A percentile compares a stretch with the other conserved stretches of the same genome.
phyloP scores from a whole-genome alignment of 1,284 basidiomycete species.

The Cutaneotrichosporon dermatis region DNA sequence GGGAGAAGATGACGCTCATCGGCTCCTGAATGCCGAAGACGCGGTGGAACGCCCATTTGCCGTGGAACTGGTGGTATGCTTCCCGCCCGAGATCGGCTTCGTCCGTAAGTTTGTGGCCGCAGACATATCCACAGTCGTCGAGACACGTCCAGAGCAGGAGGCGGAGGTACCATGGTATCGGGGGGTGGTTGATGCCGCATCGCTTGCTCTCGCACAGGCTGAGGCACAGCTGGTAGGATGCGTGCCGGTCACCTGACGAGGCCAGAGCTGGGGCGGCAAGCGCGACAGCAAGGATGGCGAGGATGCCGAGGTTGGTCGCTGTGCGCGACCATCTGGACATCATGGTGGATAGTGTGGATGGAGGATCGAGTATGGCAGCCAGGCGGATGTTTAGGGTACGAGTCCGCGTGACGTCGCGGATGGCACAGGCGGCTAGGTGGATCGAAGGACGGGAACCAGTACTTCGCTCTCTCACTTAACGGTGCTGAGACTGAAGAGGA shows the following conservation, averaged over 20 bases:
- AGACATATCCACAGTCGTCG: slow-evolving; percentile 84
- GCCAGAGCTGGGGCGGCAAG: slow-evolving; percentile 27
- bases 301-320: neutral
- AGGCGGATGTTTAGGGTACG: too few relatives aligned
- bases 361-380: too few relatives aligned
- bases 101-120: slow-evolving; percentile 76
- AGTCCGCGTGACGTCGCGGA: too few relatives aligned
- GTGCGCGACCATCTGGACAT: neutral
- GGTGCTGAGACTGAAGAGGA: too few relatives aligned
- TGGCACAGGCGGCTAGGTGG: too few relatives aligned
- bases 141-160: slow-evolving; percentile 65
- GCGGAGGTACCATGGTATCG: slow-evolving; percentile 55
- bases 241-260: slow-evolving; percentile 60
- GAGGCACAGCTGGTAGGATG: slow-evolving; percentile 57
- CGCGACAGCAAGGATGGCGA: neutral
- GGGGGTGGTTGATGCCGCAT: slow-evolving; percentile 48
- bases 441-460: too few relatives aligned
- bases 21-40: slow-evolving; percentile 87
- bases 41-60: slow-evolving; percentile 95
- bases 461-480: too few relatives aligned
- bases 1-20: slow-evolving; percentile 80
- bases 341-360: neutral
- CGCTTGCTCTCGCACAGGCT: slow-evolving; percentile 34
- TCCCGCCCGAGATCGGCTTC: slow-evolving; percentile 51
- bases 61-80: slow-evolving; percentile 73